phyloP scores from a whole-genome alignment of 2,329 filamentous ascomycete genomes.

The Calonectria pseudoreteaudii region DNA sequence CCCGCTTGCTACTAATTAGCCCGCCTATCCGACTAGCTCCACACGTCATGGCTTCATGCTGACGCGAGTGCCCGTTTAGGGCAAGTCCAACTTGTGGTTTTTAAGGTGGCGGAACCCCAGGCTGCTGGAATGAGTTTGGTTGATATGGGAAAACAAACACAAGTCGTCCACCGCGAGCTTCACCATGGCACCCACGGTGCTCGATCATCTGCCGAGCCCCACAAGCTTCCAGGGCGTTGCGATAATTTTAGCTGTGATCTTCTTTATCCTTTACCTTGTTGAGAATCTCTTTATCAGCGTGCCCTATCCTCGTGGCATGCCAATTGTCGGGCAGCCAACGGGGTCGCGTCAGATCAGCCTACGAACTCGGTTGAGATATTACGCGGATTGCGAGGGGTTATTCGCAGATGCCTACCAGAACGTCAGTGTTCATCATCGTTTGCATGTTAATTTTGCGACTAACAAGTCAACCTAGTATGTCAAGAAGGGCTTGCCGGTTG shows the following conservation, averaged over 20 bases:
- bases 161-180: not conserved
- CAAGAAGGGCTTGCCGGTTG: constrained; percentile 55
- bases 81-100: not conserved
- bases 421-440: constrained; percentile 20
- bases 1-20: not conserved
- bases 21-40: not conserved
- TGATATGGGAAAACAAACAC: not conserved
- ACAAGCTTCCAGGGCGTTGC: not conserved
- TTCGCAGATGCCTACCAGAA: constrained; percentile 48
- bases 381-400: constrained; percentile 45
- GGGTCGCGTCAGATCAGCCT: constrained; percentile 45
- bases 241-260: not conserved
- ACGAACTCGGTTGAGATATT: constrained; percentile 43
- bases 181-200: not conserved
- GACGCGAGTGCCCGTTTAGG: not conserved
- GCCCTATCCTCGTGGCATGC: constrained; percentile 41
- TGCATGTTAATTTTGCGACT: not conserved
- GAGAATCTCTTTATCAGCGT: constrained; percentile 18
- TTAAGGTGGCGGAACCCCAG: not conserved
- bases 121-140: not conserved
- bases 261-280: not conserved
- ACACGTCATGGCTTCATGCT: not conserved
- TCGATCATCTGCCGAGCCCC: not conserved
- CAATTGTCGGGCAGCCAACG: constrained; percentile 42
- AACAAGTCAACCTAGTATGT: constrained; percentile 48